These are phyloP conservation scores for Liquidambar formosana DNA, from an alignment of 164 flowering plant genomes.

Conservation along the genomic window DNA sequence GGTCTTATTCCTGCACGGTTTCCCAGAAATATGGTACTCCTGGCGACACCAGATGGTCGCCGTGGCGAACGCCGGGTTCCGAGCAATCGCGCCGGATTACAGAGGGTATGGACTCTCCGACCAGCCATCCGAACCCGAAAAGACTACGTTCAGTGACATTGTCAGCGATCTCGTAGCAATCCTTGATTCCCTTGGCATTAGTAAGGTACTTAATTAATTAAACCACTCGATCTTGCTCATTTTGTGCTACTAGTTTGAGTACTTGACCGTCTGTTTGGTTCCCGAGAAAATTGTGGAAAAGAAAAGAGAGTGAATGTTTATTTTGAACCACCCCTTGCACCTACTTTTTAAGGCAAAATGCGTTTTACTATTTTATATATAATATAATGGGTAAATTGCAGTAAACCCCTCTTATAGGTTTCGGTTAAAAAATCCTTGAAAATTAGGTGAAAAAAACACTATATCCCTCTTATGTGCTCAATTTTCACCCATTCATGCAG, in stretches of 20 bases:
- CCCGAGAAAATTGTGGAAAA: background rate
- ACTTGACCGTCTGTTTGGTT: background rate
- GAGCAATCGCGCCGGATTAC: slow-evolving; percentile 47
- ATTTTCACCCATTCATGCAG: no score
- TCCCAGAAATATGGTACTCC: slow-evolving; percentile 73
- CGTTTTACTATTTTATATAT: no score
- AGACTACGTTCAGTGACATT: slow-evolving; percentile 36
- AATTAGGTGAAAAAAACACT: no score
- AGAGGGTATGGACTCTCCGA: slow-evolving; percentile 52
- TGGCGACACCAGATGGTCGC: slow-evolving; percentile 74
- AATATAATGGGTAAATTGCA: no score
- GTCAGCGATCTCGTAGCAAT: slow-evolving; percentile 35
- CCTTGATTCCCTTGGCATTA: slow-evolving; percentile 33
- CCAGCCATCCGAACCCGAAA: slow-evolving; percentile 37
- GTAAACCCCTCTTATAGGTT: no score
- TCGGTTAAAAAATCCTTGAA: no score
- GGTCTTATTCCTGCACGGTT: slow-evolving; percentile 60
- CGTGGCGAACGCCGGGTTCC: slow-evolving; percentile 45
- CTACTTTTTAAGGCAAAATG: no score
- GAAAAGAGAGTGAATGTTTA: no score
- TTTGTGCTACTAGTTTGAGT: background rate
- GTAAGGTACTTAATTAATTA: slow-evolving; percentile 32
- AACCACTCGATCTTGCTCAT: background rate
- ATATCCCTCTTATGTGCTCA: no score
- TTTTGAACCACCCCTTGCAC: no score